A percentile compares a stretch with the other conserved stretches of the same genome.
Conservation (phyloP, 495 filamentous ascomycete genomes). For the Sordaria brevicollis region DNA sequence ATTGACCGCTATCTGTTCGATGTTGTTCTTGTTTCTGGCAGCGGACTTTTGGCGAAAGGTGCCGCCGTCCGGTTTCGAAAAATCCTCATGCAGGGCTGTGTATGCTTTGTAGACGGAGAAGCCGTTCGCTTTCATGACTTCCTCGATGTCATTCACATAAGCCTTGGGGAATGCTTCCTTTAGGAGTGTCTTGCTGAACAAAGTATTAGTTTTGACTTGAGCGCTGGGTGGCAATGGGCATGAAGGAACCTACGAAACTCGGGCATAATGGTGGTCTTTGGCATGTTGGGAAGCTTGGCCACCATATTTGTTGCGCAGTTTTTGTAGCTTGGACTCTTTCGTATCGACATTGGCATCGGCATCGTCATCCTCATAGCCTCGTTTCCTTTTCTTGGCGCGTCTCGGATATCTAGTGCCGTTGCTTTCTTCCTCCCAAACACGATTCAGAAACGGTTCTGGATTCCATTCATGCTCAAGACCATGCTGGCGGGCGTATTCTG, state of each 20-base stretch:
- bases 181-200: slow-evolving; percentile 14
- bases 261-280: background rate
- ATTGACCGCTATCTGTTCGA: slow-evolving; percentile 13
- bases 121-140: slow-evolving; percentile 4
- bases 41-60: background rate
- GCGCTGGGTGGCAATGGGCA: background rate
- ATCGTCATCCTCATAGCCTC: slow-evolving; percentile 8
- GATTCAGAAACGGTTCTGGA: slow-evolving; percentile 8
- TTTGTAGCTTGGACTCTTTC: background rate
- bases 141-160: slow-evolving; percentile 11
- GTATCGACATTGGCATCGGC: slow-evolving; percentile 8
- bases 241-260: background rate
- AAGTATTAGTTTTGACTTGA: background rate
- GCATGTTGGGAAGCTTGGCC: background rate
- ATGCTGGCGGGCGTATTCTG: slow-evolving; percentile 13
- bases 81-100: slow-evolving; percentile 13
- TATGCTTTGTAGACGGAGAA: slow-evolving; percentile 22
- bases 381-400: slow-evolving; percentile 26
- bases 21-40: slow-evolving; percentile 3
- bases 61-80: slow-evolving; percentile 3
- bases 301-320: slow-evolving; percentile 2
- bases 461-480: slow-evolving; percentile 5
- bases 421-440: slow-evolving; percentile 26
- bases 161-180: slow-evolving; percentile 13
- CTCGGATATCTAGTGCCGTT: slow-evolving; percentile 23